Evolutionary conservation across 2,329 filamentous ascomycete species (phyloP).

Genomic region (Fusarium xyrophilum): DNA sequence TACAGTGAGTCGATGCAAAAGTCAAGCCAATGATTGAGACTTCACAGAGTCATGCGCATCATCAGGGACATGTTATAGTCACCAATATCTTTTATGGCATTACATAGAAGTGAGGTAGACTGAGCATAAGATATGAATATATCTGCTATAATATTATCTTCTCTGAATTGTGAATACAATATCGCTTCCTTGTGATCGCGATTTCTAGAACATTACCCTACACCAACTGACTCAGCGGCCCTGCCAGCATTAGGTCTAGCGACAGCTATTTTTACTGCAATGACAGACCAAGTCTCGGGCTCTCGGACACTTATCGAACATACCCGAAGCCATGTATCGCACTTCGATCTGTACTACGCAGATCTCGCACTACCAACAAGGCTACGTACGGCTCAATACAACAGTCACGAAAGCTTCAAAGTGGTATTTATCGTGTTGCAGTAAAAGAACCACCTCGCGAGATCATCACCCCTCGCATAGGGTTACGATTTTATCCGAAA

Average conservation of each 20-base stretch:
- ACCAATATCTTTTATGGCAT: no score
- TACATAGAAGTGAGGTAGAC: no score
- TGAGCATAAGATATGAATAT: no score
- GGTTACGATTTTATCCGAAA: neutral
- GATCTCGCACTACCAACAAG: neutral
- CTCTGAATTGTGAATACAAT: no score
- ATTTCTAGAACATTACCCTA: neutral
- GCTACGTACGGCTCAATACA: neutral
- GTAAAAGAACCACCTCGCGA: neutral
- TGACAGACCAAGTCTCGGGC: neutral
- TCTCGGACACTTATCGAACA: neutral
- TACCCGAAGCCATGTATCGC: neutral
- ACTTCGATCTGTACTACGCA: neutral
- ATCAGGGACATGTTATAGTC: no score
- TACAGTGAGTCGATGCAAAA: no score
- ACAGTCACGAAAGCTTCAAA: neutral
- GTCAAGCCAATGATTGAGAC: no score
- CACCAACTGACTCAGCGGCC: neutral
- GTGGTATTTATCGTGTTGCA: neutral
- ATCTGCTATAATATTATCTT: no score
- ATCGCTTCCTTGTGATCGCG: accelerated
- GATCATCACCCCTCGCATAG: neutral
- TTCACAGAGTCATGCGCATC: no score
- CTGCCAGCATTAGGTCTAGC: neutral
- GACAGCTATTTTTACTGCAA: neutral